Evolutionary conservation across 805 yeast species (phyloP).

Genomic region (Metahyphopichia silvanorum): DNA sequence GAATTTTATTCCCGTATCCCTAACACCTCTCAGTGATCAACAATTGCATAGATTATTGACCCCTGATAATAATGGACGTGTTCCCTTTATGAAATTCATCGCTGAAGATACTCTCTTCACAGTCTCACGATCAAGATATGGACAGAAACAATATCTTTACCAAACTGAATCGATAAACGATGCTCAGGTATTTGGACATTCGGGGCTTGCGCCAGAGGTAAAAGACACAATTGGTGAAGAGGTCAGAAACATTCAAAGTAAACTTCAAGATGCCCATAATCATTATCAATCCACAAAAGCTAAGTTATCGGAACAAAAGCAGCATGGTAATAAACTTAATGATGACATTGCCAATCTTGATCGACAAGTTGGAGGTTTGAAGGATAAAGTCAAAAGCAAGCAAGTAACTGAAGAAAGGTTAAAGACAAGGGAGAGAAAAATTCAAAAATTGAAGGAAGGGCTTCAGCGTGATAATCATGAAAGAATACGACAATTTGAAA

Average conservation of each 20-base stretch:
- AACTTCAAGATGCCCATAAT: constrained; percentile 16
- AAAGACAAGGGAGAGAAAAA: constrained; percentile 21
- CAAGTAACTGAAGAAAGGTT: constrained; percentile 19
- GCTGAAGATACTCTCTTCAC: constrained; percentile 54
- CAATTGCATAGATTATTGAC: constrained; percentile 35
- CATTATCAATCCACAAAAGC: constrained; percentile 21
- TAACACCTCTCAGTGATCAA: constrained; percentile 37
- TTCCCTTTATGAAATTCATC: constrained; percentile 54
- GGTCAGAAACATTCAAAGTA: not conserved
- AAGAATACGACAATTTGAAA: constrained; percentile 32
- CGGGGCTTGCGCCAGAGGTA: constrained; percentile 29
- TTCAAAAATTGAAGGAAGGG: constrained; percentile 31
- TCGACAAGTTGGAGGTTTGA: constrained; percentile 7
- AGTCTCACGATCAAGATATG: constrained; percentile 60
- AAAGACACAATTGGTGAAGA: constrained; percentile 7
- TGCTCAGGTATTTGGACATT: constrained; percentile 27
- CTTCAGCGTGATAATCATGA: constrained; percentile 40
- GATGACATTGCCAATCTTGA: constrained; percentile 3
- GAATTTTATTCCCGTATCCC: constrained; percentile 61
- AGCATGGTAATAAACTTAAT: constrained; percentile 1
- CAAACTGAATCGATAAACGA: constrained; percentile 30
- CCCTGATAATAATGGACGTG: constrained; percentile 33
- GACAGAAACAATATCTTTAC: constrained; percentile 51
- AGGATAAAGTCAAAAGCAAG: constrained; percentile 10
- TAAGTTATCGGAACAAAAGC: constrained; percentile 2